Conservation (phyloP, 2,329 filamentous ascomycete species). For the Thielaviopsis ethacetica region DNA sequence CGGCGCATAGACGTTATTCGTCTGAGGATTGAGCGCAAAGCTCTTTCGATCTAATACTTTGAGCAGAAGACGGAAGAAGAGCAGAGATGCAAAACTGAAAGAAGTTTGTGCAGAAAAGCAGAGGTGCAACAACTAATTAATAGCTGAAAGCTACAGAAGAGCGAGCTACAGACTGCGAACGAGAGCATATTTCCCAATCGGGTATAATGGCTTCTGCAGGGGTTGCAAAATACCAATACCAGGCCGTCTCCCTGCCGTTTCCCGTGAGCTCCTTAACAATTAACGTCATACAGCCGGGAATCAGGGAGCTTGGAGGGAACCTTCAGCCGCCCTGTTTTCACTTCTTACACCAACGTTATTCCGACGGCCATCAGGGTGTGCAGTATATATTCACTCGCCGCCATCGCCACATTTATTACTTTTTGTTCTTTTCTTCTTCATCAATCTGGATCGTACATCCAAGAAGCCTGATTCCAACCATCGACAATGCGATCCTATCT, state of each 20-base stretch:
- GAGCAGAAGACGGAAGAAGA: no score
- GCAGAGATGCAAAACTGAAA: not conserved
- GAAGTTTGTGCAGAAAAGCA: no score
- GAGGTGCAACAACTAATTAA: no score
- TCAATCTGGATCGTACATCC: not conserved
- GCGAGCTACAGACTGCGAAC: not conserved
- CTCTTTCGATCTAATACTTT: not conserved
- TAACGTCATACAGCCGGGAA: not conserved
- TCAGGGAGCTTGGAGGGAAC: not conserved
- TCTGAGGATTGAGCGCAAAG: not conserved
- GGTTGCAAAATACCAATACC: not conserved
- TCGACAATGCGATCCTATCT: not conserved
- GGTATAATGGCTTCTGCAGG: not conserved
- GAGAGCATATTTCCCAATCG: not conserved
- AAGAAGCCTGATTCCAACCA: not conserved
- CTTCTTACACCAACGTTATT: not conserved
- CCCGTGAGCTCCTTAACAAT: not conserved
- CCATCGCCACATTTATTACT: not conserved
- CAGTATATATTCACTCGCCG: not conserved
- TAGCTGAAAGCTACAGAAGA: no score
- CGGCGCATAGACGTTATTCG: not conserved
- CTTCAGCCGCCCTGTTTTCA: not conserved
- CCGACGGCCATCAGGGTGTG: not conserved
- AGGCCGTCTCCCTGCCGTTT: not conserved
- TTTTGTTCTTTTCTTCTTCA: not conserved